Evolutionary conservation across 768 basidiomycete genomes (phyloP).

Genomic region (Boletus rubescentipes): DNA sequence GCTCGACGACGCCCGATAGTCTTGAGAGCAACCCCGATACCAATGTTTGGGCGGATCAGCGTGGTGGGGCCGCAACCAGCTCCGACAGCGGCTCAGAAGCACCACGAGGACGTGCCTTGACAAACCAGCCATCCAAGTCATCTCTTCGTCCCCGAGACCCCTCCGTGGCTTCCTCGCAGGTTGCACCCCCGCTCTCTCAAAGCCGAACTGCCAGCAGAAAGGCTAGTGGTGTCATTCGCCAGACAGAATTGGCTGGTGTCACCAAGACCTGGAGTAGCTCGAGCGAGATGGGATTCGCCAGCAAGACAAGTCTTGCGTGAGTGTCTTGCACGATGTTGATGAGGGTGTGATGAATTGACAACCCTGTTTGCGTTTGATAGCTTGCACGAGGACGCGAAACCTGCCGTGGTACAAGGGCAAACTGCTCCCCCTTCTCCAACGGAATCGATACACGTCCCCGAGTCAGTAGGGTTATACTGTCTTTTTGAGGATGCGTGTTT

Average conservation of each 20-base stretch:
- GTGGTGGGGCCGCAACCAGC: neutral
- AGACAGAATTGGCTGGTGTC: constrained; percentile 31
- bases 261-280: constrained; percentile 33
- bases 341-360: neutral
- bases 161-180: constrained; percentile 28
- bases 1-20: constrained; percentile 24
- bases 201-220: constrained; percentile 29
- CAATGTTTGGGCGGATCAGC: constrained; percentile 33
- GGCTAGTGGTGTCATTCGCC: constrained; percentile 26
- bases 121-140: constrained; percentile 24
- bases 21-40: constrained; percentile 19
- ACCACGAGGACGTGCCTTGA: constrained; percentile 17
- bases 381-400: constrained; percentile 26
- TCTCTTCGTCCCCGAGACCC: constrained; percentile 25
- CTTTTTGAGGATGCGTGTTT: neutral
- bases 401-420: constrained; percentile 9
- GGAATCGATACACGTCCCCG: constrained; percentile 31
- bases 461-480: constrained; percentile 18
- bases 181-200: constrained; percentile 6
- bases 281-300: constrained; percentile 23
- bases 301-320: constrained; percentile 18
- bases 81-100: constrained; percentile 25
- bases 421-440: constrained; percentile 22
- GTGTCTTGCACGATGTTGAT: constrained; percentile 3
- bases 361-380: constrained; percentile 8